Evolutionary conservation across 2,329 filamentous ascomycete genomes (phyloP).

Genomic region (Neoarthrinium moseri): DNA sequence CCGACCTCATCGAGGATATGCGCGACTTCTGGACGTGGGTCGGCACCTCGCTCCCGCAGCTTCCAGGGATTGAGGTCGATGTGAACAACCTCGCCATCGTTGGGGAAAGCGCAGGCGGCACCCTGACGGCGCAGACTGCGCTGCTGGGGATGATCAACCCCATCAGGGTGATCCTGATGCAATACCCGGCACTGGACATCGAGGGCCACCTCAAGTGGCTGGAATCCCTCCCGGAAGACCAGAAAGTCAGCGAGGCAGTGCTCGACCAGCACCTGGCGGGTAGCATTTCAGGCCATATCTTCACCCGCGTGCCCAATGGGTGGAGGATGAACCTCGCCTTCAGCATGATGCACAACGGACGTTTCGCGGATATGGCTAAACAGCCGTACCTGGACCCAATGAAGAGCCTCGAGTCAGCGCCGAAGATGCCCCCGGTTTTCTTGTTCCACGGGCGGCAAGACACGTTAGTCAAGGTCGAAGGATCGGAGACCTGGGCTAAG

Average conservation of each 20-base stretch:
- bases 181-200: conserved; percentile 5
- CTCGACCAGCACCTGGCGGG: conserved; percentile 6
- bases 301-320: conserved; percentile 3
- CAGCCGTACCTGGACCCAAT: conserved; percentile 9
- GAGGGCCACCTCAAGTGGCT: background rate
- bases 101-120: conserved; percentile 8
- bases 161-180: conserved; percentile 5
- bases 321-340: background rate
- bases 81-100: conserved; percentile 5
- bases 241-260: conserved; percentile 2
- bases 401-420: conserved; percentile 5
- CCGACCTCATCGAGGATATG: conserved; percentile 12
- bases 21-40: conserved; percentile 13
- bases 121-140: conserved; percentile 4
- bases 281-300: background rate
- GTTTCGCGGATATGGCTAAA: background rate
- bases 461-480: background rate
- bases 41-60: background rate
- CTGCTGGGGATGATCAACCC: conserved; percentile 9
- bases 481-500: conserved; percentile 2
- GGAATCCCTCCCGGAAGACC: background rate
- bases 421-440: conserved; percentile 6
- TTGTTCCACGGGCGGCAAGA: conserved; percentile 5
- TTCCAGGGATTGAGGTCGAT: conserved; percentile 3
- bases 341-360: conserved; percentile 4